Evolutionary conservation across 2,329 filamentous ascomycete genomes (phyloP).

Genomic region (Beauveria caledonica): DNA sequence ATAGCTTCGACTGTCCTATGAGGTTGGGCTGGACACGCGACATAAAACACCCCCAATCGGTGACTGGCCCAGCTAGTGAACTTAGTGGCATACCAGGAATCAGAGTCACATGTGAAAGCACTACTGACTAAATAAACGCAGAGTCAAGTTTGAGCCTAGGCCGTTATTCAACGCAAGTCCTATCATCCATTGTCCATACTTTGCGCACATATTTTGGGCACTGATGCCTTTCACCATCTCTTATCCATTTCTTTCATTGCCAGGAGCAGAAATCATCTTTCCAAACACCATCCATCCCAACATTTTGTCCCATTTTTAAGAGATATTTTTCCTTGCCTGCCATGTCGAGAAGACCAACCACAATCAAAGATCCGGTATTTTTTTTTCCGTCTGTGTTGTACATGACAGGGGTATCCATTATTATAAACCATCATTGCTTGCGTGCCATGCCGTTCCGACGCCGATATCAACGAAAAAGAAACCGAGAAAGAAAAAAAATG

Average conservation of each 20-base stretch:
- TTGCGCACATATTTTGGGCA: background rate
- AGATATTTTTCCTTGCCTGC: background rate
- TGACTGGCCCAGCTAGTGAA: background rate
- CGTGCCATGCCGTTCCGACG: background rate
- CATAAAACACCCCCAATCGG: background rate
- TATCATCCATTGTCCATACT: background rate
- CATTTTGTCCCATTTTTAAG: background rate
- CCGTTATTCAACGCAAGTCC: background rate
- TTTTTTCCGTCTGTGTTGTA: background rate
- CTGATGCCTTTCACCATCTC: background rate
- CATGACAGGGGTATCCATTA: slow-evolving; percentile 6
- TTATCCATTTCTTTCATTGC: background rate
- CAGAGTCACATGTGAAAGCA: slow-evolving; percentile 4
- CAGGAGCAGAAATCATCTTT: background rate
- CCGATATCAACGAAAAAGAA: background rate
- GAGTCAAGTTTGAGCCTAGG: background rate
- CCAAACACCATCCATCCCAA: background rate
- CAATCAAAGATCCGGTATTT: background rate
- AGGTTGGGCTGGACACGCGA: background rate
- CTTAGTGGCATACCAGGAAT: background rate
- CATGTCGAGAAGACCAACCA: background rate
- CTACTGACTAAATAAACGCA: background rate
- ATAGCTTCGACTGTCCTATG: background rate
- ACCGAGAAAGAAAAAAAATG: background rate
- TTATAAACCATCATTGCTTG: background rate